phyloP scores from a whole-genome alignment of 768 basidiomycete genomes.

The Infundibulicybe gibba region DNA sequence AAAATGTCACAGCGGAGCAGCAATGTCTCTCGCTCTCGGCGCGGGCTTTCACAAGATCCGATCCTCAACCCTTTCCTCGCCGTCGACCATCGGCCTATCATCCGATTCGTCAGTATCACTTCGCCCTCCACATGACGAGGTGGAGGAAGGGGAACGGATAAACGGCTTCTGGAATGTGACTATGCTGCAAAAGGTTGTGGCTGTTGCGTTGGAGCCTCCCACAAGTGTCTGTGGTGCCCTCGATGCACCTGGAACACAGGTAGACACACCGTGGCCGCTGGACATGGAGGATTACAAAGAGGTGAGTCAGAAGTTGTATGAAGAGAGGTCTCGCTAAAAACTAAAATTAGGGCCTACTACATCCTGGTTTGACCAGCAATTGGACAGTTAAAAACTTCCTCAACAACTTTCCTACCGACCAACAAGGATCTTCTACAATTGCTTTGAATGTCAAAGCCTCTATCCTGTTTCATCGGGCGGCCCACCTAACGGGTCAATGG shows the following conservation, averaged over 20 bases:
- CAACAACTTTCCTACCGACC: slow-evolving; percentile 25
- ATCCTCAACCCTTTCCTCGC: slow-evolving; percentile 29
- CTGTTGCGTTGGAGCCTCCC: slow-evolving; percentile 49
- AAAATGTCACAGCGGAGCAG: slow-evolving; percentile 50
- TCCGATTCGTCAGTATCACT: slow-evolving; percentile 40
- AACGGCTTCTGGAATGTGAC: slow-evolving; percentile 66
- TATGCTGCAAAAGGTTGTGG: slow-evolving; percentile 53
- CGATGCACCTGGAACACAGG: slow-evolving; percentile 44
- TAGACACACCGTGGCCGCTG: slow-evolving; percentile 54
- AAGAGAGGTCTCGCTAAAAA: slow-evolving; percentile 6
- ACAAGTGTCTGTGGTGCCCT: slow-evolving; percentile 50
- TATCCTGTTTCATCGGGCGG: slow-evolving; percentile 55
- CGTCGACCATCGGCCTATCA: slow-evolving; percentile 32
- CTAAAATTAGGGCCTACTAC: slow-evolving; percentile 36
- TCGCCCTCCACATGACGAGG: slow-evolving; percentile 32
- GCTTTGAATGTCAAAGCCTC: slow-evolving; percentile 51
- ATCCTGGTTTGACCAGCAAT: slow-evolving; percentile 38
- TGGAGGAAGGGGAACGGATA: slow-evolving; percentile 67
- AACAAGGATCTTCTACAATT: slow-evolving; percentile 30
- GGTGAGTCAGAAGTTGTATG: slow-evolving; percentile 18
- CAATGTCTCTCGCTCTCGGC: slow-evolving; percentile 46
- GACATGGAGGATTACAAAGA: slow-evolving; percentile 35
- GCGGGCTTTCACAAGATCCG: slow-evolving; percentile 46
- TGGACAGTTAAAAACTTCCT: slow-evolving; percentile 50
- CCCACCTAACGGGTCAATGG: slow-evolving; percentile 48